phyloP scores from a whole-genome alignment of 2,329 filamentous ascomycete species.

The Beauveria sp. region DNA sequence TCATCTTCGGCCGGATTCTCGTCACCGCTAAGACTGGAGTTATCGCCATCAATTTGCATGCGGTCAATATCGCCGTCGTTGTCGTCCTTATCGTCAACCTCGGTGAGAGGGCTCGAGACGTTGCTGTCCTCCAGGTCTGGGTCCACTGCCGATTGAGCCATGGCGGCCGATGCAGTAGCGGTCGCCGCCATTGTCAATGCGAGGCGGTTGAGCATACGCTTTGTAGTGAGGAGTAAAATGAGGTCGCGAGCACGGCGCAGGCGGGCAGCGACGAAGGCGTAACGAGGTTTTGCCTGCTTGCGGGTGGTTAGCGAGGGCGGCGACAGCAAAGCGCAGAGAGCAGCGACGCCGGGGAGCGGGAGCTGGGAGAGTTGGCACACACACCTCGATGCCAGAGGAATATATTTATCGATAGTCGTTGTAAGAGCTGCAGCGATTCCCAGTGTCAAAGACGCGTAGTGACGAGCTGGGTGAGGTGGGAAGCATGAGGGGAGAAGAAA shows the following conservation, averaged over 20 bases:
- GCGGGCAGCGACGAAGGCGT: conserved; percentile 41
- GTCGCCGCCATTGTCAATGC: conserved; percentile 42
- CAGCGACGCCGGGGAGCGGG: conserved; percentile 3
- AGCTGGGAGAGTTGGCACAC: neutral
- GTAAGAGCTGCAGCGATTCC: neutral
- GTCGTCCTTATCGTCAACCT: conserved; percentile 73
- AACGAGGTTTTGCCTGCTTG: conserved; percentile 14
- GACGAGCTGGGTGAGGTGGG: neutral
- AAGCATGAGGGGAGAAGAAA: conserved; percentile 11
- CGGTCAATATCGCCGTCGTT: conserved; percentile 62
- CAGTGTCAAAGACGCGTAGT: conserved; percentile 1
- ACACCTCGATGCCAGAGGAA: conserved; percentile 5
- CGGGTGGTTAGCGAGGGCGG: conserved; percentile 12
- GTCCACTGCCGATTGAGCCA: conserved; percentile 32
- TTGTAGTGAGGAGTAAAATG: conserved; percentile 1
- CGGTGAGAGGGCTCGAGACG: conserved; percentile 85
- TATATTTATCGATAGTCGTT: neutral
- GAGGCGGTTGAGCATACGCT: neutral
- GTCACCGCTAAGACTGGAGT: conserved; percentile 20
- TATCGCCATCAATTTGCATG: conserved; percentile 36
- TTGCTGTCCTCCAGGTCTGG: conserved; percentile 57
- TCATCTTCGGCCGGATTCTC: conserved; percentile 20
- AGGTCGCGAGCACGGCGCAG: conserved; percentile 30
- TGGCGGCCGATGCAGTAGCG: conserved; percentile 40
- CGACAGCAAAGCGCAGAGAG: conserved; percentile 9